Conservation (phyloP, 495 filamentous ascomycete species). For the Neurospora sp. region DNA sequence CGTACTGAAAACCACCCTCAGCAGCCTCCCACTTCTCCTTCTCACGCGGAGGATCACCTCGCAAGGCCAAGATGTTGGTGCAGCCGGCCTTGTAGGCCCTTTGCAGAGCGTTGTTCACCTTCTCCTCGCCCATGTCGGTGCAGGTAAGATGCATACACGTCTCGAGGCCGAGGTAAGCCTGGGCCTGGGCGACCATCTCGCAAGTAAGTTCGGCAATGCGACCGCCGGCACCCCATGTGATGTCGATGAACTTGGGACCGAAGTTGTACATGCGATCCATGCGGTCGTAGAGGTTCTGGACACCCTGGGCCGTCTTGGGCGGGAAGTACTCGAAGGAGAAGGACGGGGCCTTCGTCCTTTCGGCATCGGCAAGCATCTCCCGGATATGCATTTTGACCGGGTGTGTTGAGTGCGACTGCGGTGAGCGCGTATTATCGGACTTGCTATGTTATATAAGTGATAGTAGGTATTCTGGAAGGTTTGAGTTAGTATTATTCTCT, state of each 20-base stretch:
- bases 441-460: neutral
- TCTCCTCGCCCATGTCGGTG: conserved; percentile 90
- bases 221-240: conserved; percentile 98
- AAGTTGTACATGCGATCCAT: conserved; percentile 98
- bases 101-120: conserved; percentile 78
- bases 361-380: conserved; percentile 79
- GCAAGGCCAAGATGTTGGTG: conserved; percentile 91
- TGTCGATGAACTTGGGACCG: conserved; percentile 91
- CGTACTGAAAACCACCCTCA: conserved; percentile 80
- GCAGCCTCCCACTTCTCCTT: conserved; percentile 86
- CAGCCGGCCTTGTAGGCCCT: conserved; percentile 91
- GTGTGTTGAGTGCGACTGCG: neutral
- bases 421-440: neutral
- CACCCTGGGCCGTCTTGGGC: conserved; percentile 97
- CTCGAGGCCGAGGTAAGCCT: conserved; percentile 93
- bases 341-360: conserved; percentile 60
- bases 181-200: conserved; percentile 96
- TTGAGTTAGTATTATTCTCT: neutral
- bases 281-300: conserved; percentile 98
- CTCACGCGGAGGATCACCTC: conserved; percentile 91
- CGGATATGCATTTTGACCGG: conserved; percentile 64
- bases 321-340: conserved; percentile 99
- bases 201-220: conserved; percentile 82
- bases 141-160: conserved; percentile 99
- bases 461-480: neutral